Evolutionary conservation across 345 rosid species (phyloP), one percentile per base, ranked within the genome.

Genomic region (Firmiana major): DNA sequence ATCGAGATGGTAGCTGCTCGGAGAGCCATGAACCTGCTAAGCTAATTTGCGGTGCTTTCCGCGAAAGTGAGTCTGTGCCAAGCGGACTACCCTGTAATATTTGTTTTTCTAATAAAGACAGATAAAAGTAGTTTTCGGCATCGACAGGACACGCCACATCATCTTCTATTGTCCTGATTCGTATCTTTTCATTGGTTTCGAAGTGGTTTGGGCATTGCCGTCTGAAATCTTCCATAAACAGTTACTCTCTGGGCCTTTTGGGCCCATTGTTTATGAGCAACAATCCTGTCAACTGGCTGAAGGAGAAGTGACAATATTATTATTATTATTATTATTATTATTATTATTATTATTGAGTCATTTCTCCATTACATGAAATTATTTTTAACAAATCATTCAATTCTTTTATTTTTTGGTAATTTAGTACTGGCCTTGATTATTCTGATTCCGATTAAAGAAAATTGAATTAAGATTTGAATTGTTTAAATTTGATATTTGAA

Each of bases 1-100:
- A 83, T 68, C 36, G 84, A 76, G 83, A 88, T 85, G 80, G 90
- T 81, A 75, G 93, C 84, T 78, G 98, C 87, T 82, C 82, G 91
- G 74, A 91, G 93, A 71, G 94, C 91, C 97, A 93, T 93, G 48
- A 49, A 64, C 53, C 34, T 42, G 51, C 60, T 54, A 58, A 78
- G 58, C 38, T 54, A 66, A 69, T 63, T 53, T 38, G 60, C 34
- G 1, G 34, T 31, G 34, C 34, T 51, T 16, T 16, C 6, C 54
- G 11, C 5, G 57, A 31, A 26, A 77, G 75, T 40, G n/a, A 26
- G 24, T 1, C 10, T 31, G 42, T 13, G 43, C 43, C 21, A 26
- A 53, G 17, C 19, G 45, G 22, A 15, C 64, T 70, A 58, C 31
- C 9, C 9, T 83, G 85, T 66, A 15, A 15, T 28, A 4, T 76